These are phyloP conservation scores for Trichoderma sp. DNA, from an alignment of 2,329 filamentous ascomycete genomes.

Conservation along the genomic window DNA sequence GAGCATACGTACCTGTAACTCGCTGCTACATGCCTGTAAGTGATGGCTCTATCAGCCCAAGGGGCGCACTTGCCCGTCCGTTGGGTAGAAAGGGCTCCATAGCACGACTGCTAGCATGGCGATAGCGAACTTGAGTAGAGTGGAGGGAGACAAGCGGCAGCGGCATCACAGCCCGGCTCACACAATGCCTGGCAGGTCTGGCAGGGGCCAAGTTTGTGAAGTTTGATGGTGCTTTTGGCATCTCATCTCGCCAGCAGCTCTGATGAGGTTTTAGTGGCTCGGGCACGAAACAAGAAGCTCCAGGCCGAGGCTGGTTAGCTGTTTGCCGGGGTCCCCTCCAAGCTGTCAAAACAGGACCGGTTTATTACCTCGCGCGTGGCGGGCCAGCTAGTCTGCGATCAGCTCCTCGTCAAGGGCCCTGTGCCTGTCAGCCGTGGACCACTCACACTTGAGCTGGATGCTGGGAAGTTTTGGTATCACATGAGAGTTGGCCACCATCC, in stretches of 20 bases:
- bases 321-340: neutral
- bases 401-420: neutral
- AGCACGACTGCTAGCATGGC: neutral
- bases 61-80: neutral
- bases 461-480: neutral
- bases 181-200: neutral
- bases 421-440: slow-evolving; percentile 9
- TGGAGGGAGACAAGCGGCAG: neutral
- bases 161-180: neutral
- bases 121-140: neutral
- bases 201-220: neutral
- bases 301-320: slow-evolving; percentile 1
- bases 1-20: neutral
- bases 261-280: slow-evolving; percentile 6
- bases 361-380: slow-evolving; percentile 19
- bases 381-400: slow-evolving; percentile 16
- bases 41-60: neutral
- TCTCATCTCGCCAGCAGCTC: neutral
- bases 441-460: neutral
- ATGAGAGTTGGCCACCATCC: neutral
- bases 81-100: neutral
- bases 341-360: slow-evolving; percentile 19
- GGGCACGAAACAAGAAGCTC: neutral
- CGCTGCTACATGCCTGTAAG: neutral
- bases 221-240: neutral